A percentile compares a stretch with the other conserved stretches of the same genome.
Conservation (phyloP, 352 stramenopile species). For the Pythium sukuiense region DNA sequence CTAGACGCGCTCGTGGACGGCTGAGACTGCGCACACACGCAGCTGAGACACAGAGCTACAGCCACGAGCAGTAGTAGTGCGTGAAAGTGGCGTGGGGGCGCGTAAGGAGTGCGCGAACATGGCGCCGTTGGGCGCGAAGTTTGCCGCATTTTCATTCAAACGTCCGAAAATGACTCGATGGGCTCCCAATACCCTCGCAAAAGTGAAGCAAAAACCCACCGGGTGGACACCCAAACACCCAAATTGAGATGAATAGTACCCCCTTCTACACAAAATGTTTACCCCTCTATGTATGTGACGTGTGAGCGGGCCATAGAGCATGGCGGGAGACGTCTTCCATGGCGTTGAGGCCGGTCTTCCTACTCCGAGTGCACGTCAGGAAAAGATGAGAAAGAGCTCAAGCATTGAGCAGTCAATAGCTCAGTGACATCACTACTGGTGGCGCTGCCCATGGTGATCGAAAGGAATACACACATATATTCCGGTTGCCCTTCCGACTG, state of each 20-base stretch:
- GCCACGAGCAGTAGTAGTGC: conserved; percentile 9
- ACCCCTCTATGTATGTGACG: not conserved
- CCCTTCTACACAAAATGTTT: too few species aligned
- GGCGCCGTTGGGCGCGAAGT: conserved; percentile 15
- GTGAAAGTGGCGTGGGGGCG: not conserved
- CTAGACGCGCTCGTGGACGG: not conserved
- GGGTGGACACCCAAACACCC: conserved; percentile 16
- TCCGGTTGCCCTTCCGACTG: too few species aligned
- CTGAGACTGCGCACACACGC: conserved; percentile 10
- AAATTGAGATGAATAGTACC: too few species aligned
- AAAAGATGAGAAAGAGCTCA: too few species aligned
- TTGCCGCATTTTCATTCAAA: conserved; percentile 13
- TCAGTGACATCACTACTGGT: too few species aligned
- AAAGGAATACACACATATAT: not conserved
- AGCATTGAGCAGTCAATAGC: too few species aligned
- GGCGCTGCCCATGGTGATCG: too few species aligned
- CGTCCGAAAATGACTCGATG: conserved; percentile 1
- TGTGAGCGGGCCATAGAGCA: too few species aligned
- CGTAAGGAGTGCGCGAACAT: conserved; percentile 6
- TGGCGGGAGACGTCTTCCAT: not conserved
- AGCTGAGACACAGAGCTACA: conserved; percentile 6
- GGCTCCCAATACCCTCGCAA: conserved; percentile 1
- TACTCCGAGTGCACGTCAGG: too few species aligned
- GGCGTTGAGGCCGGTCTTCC: too few species aligned
- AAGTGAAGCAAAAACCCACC: conserved; percentile 15